Evolutionary conservation across 192 early-diverging fungal genomes (phyloP).

Genomic region (Neocallimastix lanati): DNA sequence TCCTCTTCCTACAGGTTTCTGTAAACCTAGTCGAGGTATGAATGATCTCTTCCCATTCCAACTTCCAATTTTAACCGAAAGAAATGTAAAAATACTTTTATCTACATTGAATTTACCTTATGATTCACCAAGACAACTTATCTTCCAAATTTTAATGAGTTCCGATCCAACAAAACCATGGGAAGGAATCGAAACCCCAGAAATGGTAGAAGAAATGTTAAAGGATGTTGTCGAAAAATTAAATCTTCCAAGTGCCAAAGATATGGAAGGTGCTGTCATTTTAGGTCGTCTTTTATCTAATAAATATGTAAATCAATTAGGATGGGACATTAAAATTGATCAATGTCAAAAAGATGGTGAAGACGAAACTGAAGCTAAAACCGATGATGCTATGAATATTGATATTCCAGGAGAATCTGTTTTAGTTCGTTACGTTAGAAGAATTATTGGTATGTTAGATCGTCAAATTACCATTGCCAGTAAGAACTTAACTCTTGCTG

Average conservation of each 20-base stretch:
- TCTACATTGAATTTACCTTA: neutral
- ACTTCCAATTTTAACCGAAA: constrained; percentile 18
- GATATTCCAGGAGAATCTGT: neutral
- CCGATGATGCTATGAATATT: neutral
- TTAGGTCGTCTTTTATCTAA: neutral
- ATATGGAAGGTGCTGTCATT: neutral
- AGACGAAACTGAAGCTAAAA: neutral
- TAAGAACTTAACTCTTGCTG: neutral
- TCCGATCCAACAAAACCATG: constrained; percentile 57
- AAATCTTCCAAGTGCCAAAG: constrained; percentile 11
- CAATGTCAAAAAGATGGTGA: no score
- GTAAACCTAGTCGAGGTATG: constrained; percentile 11
- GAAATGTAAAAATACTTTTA: constrained; percentile 13
- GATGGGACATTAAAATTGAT: neutral
- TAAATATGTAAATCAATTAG: neutral
- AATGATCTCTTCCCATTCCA: constrained; percentile 30
- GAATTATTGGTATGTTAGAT: neutral
- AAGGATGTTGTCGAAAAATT: constrained; percentile 26
- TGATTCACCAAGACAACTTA: constrained; percentile 4
- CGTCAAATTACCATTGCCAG: neutral
- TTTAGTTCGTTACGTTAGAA: neutral
- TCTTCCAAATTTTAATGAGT: constrained; percentile 40
- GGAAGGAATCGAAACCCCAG: constrained; percentile 51
- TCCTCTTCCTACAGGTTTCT: constrained; percentile 21
- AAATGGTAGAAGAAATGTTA: constrained; percentile 44